Evolutionary conservation across 1,284 basidiomycete genomes (phyloP).

Genomic region (Chalciporus sp.): DNA sequence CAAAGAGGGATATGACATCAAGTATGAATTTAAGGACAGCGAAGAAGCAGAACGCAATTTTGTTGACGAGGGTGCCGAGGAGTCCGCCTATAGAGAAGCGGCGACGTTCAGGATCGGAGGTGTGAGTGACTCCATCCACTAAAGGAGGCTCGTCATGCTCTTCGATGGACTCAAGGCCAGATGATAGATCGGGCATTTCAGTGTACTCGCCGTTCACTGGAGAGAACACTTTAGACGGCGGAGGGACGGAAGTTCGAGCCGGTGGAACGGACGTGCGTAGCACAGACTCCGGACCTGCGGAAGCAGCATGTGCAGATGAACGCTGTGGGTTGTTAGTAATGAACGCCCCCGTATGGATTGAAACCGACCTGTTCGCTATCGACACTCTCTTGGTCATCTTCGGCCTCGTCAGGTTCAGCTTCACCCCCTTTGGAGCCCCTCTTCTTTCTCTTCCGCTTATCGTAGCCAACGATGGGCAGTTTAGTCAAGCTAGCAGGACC

Average conservation of each 20-base stretch:
- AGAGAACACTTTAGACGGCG: conserved; percentile 30
- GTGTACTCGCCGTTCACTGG: conserved; percentile 41
- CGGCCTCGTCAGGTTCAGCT: conserved; percentile 28
- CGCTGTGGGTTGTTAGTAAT: conserved; percentile 24
- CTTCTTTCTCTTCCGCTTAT: conserved; percentile 53
- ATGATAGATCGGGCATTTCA: conserved; percentile 40
- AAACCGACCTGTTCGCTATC: conserved; percentile 37
- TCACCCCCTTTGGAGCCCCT: conserved; percentile 38
- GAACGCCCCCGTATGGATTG: not conserved
- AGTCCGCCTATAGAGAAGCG: conserved; percentile 48
- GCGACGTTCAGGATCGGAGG: conserved; percentile 26
- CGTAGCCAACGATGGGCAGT: conserved; percentile 64
- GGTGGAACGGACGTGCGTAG: conserved; percentile 27
- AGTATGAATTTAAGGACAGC: conserved; percentile 45
- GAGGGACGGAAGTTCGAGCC: conserved; percentile 36
- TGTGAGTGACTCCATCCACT: conserved; percentile 33
- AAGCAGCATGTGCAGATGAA: conserved; percentile 34
- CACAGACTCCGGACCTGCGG: conserved; percentile 20
- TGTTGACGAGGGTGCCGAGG: conserved; percentile 49
- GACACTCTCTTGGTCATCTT: conserved; percentile 37
- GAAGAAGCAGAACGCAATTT: conserved; percentile 28
- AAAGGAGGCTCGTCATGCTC: conserved; percentile 55
- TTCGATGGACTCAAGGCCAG: conserved; percentile 57
- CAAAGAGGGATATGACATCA: conserved; percentile 27
- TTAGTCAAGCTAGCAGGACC: conserved; percentile 60